Base-by-base conservation (phyloP, 352 stramenopile genomes). In the Globisporangium sylvaticum region DNA sequence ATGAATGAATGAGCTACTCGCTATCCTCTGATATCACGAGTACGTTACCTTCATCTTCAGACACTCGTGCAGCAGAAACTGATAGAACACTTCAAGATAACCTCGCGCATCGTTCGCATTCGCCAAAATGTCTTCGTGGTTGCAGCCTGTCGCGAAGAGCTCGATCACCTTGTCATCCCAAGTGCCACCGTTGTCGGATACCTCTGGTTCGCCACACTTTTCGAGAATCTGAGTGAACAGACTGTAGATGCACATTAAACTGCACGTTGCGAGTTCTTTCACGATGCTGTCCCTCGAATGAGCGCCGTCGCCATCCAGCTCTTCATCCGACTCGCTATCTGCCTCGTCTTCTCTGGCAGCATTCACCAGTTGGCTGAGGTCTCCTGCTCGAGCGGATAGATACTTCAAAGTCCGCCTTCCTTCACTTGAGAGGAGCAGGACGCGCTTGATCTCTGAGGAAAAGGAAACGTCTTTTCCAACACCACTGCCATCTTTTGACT, bases 391-490 rank as follows among this genome's bases (percentile, higher is more conserved):
- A 48, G 66, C 55, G 12, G 68, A 73, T 39, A 92, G 39, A 57
- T 87, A 90, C 64, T 82, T 87, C 1, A 92, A 24, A 63, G 81
- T 75, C 24, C 62, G 74, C 14, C 70, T 73, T 3, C 84, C 84
- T 71, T 90, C 80, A 64, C 59, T 80, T 1, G 54, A 75, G 4
- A 62, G 62, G 3, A 85, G 63, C 0, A 90, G 39, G 12, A 71
- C 6, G 9, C 25, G 22, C 12, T 61, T 73, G 57, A 37, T 53
- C 7, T 58, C 46, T 8, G 58, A 65, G 1, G 46, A 20, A 6
- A 62, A 27, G 10, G 37, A 12, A 15, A 1, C 29, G 50, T 29
- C 29, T 27, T 37, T 15, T 24, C 12, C 9, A 44, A 12, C 31
- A 6, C 3, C 8, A 31, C 1, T 18, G 3, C 6, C 42, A 50